Base-by-base conservation (phyloP, 1,284 basidiomycete species). In the Ustilago curta region DNA sequence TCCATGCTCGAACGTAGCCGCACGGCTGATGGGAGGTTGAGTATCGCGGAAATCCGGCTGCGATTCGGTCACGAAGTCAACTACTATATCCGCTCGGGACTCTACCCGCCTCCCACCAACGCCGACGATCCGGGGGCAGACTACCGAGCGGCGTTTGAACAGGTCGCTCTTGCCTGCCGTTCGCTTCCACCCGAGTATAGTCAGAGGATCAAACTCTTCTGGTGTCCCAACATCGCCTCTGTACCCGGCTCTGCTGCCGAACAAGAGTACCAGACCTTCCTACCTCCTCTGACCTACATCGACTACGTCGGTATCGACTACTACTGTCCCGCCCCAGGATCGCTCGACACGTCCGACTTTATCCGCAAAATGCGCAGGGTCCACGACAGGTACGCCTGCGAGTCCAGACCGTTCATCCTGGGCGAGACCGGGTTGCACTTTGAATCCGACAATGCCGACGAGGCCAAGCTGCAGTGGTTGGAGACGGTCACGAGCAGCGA, bases 261-360 rank as follows among this genome's bases (percentile, higher is more conserved):
- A 18, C 45, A 45, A 1, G 70, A 72, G 29, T 72, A 72, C 54
- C 25, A 50, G 8, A 52, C 52, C 6, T 72, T 57, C 54, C 61
- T 63, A 3, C 70, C 70, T 1, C 29, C 42, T 3, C 44, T 72
- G 8, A 21, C 55, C 0, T 23, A 56, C 14, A 35, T 72, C n/a
- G 70, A 72, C 29, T 68, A 68, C 40, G 56, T 72, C 2, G 70
- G 70, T 12, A 68, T 72, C 52, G 70, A 72, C 45, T 72, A 72
- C 58, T 72, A 72, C 60, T 72, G 70, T 19, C 70, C 70, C 12
- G 47, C 64, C 0, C 45, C 37, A 0, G 70, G 64, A 31, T 49
- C 31, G 14, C 48, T 71, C 14, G 27, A 48, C 23, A 16, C 53
- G 0, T 2, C 48, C 6, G 70, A 72, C n/a, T 72, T 72, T 19